Evolutionary conservation across 129 eudicot species (phyloP), one percentile per base, ranked within the genome.

Genomic region (Escallonia rubra): DNA sequence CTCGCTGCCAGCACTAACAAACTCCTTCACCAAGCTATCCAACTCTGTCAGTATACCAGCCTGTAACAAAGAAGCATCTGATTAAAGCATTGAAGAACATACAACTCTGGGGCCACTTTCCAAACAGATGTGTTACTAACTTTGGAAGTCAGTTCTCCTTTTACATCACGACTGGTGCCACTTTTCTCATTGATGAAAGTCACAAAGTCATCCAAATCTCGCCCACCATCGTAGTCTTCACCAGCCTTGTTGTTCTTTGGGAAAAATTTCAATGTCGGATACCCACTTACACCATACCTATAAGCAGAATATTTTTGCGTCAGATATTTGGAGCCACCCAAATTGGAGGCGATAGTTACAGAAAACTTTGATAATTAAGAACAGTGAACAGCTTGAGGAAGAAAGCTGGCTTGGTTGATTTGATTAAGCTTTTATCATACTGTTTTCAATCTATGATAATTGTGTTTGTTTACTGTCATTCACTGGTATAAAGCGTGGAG

Each of bases 231-330:
- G 73, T 83, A 85, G 41, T 77, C 91, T 80, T 91, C 97, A 83
- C 96, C 97, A 70, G 73, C 94, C 73, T 91, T 91, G 63, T 91
- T 88, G 78, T 66, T 69, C 74, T 85, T 91, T n/a, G 96, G 86
- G 86, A 91, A 91, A 73, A 85, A 81, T 62, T 85, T 91, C 70
- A 91, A 60, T 38, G 96, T 85, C 43, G 97, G 97, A 72, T 55
- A 88, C 46, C 94, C 94, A 58, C 77, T 65, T 16, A 85, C 78
- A 7, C 80, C 87, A 68, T 80, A 88, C 85, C 97, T 91, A 77
- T 58, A 51, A 23, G 34, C 34, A 23, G 34, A 23, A 23, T 23
- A 23, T 23, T 23, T 23, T 23, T 23, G 34, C 34, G 34, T 23
- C 34, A 23, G 34, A 23, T 23, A 23, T 23, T 23, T 23, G 34